Evolutionary conservation across 495 filamentous ascomycete genomes (phyloP), one percentile per base, ranked within the genome.

Genomic region (Daldinia loculata): DNA sequence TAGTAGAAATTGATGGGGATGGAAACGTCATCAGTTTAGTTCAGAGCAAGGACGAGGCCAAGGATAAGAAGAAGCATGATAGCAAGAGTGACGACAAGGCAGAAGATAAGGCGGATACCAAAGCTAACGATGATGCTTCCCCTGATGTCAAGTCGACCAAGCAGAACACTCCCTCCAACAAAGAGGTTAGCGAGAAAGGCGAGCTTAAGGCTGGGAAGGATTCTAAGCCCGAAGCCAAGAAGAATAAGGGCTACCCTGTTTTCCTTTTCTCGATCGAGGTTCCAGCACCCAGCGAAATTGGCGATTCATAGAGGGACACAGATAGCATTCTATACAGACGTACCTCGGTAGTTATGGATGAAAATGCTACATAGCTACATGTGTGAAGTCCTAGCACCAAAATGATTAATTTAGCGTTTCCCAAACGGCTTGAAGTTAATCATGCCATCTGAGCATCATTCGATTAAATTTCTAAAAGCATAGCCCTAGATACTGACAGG

Each of bases 1-100:
- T 85, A n/a, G 81, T 85, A 0, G 80, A 82, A 19, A 61, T 80
- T 1, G 77, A 77, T 15, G 71, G 69, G 8, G 26, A 78, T 4
- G 78, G 78, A 6, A 76, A 78, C 19, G 68, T 76, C 15, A 63
- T 80, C 11, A 72, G 68, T 15, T 48, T 74, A 6, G 26, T 70
- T 22, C 27, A 19, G 3, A 17, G 56, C 15, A 57, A 75, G 61
- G 55, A 64, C 0, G 57, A 60, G 6, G 57, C 53, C 11, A 45
- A 69, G 14, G 56, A 69, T 6, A 58, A 61, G 24, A 50, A 52
- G n/a, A 29, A 58, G 11, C 17, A 39, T 2, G 29, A 64, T 29
- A 38, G 17, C 9, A 24, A 58, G 19, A 58, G 66, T 41, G 65
- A 53, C 0, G 51, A 61, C 27, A 24, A 38, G 9, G 4, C 17